Percentiles rank a stretch among this genome's conserved stretches.
Conservation (phyloP, 805 yeast genomes). For the Ogataea methylovora region DNA sequence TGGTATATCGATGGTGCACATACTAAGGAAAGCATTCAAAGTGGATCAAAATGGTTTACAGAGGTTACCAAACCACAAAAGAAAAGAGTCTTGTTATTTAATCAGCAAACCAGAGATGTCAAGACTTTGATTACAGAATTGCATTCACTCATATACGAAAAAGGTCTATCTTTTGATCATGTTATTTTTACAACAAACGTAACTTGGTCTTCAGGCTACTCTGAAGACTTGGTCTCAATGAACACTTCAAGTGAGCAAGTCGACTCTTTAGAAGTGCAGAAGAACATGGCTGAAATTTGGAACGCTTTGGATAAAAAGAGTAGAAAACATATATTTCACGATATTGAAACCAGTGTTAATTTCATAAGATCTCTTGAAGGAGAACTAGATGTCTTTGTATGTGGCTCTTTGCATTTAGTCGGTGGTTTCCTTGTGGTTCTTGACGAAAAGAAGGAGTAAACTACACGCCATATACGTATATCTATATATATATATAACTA, state of each 20-base stretch:
- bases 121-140: conserved; percentile 51
- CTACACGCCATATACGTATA: not conserved
- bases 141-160: conserved; percentile 31
- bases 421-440: conserved; percentile 89
- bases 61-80: conserved; percentile 19
- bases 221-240: conserved; percentile 76
- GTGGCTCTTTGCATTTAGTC: conserved; percentile 90
- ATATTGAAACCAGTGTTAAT: conserved; percentile 67
- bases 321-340: conserved; percentile 48
- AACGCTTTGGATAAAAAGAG: conserved; percentile 34
- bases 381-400: conserved; percentile 71
- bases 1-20: conserved; percentile 97
- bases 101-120: conserved; percentile 92
- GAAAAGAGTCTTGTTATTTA: conserved; percentile 59
- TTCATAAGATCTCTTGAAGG: conserved; percentile 40
- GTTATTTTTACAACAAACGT: conserved; percentile 86
- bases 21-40: conserved; percentile 77
- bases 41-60: conserved; percentile 77
- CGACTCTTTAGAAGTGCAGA: conserved; percentile 76
- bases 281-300: conserved; percentile 68
- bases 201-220: conserved; percentile 86
- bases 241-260: conserved; percentile 76
- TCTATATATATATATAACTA: not conserved
- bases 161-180: conserved; percentile 50
- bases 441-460: conserved; percentile 33